These are phyloP conservation scores for Helenozyma rhizophorensis DNA, from an alignment of 805 yeast species.

Conservation along the genomic window DNA sequence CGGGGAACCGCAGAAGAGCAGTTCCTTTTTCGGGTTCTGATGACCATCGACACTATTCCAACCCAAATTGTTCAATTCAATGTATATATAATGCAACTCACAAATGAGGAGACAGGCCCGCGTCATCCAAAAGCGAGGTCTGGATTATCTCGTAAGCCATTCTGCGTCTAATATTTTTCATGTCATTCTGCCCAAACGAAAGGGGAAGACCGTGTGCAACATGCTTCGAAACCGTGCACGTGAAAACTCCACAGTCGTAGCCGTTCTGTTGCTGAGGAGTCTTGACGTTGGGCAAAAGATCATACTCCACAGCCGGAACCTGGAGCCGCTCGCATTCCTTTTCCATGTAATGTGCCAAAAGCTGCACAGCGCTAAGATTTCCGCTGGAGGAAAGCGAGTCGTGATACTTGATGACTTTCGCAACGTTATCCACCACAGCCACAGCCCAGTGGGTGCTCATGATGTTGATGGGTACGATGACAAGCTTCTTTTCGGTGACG, in stretches of 20 bases:
- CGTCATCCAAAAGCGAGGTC: slow-evolving; percentile 23
- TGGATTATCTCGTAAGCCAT: slow-evolving; percentile 61
- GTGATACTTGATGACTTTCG: slow-evolving; percentile 58
- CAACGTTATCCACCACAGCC: slow-evolving; percentile 65
- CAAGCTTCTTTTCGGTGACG: slow-evolving; percentile 56
- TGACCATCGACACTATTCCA: background rate
- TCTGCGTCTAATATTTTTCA: slow-evolving; percentile 58
- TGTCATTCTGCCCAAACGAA: slow-evolving; percentile 62
- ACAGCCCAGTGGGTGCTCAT: slow-evolving; percentile 89
- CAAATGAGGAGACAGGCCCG: slow-evolving; percentile 8
- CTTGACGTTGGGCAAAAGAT: slow-evolving; percentile 20
- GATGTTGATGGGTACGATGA: slow-evolving; percentile 83
- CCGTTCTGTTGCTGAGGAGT: slow-evolving; percentile 89
- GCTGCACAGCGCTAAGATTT: slow-evolving; percentile 37
- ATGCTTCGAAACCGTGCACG: slow-evolving; percentile 71
- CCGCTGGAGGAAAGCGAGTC: slow-evolving; percentile 66
- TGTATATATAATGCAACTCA: slow-evolving; percentile 1
- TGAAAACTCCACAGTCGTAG: slow-evolving; percentile 91
- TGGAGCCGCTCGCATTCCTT: slow-evolving; percentile 58
- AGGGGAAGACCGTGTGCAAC: slow-evolving; percentile 49
- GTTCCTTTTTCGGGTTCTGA: slow-evolving; percentile 12
- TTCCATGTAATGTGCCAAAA: slow-evolving; percentile 57
- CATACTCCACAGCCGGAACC: slow-evolving; percentile 19
- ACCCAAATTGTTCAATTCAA: background rate
- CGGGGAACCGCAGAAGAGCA: slow-evolving; percentile 4